A percentile compares a stretch with the other conserved stretches of the same genome.
phyloP scores from a whole-genome alignment of 75 land plant genomes.

The Sequoiadendron giganteum region DNA sequence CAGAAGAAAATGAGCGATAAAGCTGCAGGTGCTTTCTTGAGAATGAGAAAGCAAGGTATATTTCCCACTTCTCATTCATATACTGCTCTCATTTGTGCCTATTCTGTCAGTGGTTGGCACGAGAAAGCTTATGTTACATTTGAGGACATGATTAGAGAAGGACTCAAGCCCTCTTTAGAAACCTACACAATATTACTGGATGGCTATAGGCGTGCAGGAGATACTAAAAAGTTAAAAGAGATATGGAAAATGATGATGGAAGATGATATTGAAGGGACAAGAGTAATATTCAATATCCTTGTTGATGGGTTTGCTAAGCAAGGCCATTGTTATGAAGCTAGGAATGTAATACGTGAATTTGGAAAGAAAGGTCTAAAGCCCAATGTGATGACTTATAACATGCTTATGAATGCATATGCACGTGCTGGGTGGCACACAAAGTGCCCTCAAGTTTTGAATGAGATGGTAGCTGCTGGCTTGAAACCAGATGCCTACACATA shows the following conservation, averaged over 20 bases:
- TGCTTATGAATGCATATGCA: slow-evolving; percentile 86
- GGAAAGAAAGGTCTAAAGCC: slow-evolving; percentile 58
- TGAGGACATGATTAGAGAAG: slow-evolving; percentile 71
- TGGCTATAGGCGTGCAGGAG: slow-evolving; percentile 71
- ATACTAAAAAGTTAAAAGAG: slow-evolving; percentile 46
- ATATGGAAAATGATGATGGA: slow-evolving; percentile 79
- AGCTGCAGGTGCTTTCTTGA: slow-evolving; percentile 73
- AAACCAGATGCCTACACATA: slow-evolving; percentile 82
- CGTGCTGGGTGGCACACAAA: slow-evolving; percentile 69
- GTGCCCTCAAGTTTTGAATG: slow-evolving; percentile 64
- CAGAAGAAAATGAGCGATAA: slow-evolving; percentile 60
- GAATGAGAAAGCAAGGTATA: slow-evolving; percentile 69
- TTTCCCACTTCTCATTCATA: slow-evolving; percentile 70
- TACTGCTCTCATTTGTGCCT: slow-evolving; percentile 86
- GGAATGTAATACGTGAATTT: slow-evolving; percentile 78
- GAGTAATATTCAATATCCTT: slow-evolving; percentile 76
- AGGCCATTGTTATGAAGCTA: slow-evolving; percentile 70
- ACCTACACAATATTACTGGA: slow-evolving; percentile 85
- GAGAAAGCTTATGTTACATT: slow-evolving; percentile 74
- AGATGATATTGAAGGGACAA: slow-evolving; percentile 52
- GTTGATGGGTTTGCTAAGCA: slow-evolving; percentile 85
- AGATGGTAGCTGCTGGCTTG: slow-evolving; percentile 64
- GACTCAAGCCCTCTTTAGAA: slow-evolving; percentile 65
- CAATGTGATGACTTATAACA: slow-evolving; percentile 79
- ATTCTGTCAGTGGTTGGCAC: slow-evolving; percentile 72